These are phyloP conservation scores for Penicillium nordicum DNA, from an alignment of 2,329 filamentous ascomycete genomes.

Conservation along the genomic window DNA sequence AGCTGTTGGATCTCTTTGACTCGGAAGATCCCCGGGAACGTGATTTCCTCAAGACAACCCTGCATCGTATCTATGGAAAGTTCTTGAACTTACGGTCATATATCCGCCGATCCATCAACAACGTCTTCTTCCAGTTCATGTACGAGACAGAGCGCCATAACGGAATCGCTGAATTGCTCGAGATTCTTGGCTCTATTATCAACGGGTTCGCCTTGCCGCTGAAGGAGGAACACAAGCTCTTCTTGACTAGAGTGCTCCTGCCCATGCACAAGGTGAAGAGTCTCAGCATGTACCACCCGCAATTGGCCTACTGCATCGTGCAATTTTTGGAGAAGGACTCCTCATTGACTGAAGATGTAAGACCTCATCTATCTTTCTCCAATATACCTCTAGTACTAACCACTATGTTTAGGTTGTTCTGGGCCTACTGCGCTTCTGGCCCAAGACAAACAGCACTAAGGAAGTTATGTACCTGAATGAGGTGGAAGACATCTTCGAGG, in stretches of 20 bases:
- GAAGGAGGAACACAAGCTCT: conserved; percentile 98
- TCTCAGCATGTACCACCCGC: conserved; percentile 98
- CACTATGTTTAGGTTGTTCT: conserved; percentile 70
- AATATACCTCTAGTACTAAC: not conserved
- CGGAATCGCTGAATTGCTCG: conserved; percentile 91
- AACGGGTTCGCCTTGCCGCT: conserved; percentile 95
- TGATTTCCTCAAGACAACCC: conserved; percentile 95
- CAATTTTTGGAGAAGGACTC: conserved; percentile 98
- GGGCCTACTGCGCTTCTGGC: conserved; percentile 93
- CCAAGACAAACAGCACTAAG: conserved; percentile 98
- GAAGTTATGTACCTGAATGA: conserved; percentile 99
- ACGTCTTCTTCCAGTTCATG: conserved; percentile 99
- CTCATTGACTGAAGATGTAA: conserved; percentile 89
- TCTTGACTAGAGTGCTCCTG: conserved; percentile 86
- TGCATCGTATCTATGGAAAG: conserved; percentile 98
- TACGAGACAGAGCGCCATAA: conserved; percentile 99
- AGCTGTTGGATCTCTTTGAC: conserved; percentile 95
- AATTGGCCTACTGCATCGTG: conserved; percentile 97
- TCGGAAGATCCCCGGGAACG: conserved; percentile 95
- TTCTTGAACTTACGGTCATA: conserved; percentile 97
- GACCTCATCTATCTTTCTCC: conserved; percentile 20
- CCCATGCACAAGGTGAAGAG: conserved; percentile 98
- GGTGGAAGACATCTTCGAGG: conserved; percentile 98
- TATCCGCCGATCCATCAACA: conserved; percentile 98
- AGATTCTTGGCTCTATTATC: conserved; percentile 97